Base-by-base conservation (phyloP, 306 rosid genomes). In the Gillenia trifoliata region DNA sequence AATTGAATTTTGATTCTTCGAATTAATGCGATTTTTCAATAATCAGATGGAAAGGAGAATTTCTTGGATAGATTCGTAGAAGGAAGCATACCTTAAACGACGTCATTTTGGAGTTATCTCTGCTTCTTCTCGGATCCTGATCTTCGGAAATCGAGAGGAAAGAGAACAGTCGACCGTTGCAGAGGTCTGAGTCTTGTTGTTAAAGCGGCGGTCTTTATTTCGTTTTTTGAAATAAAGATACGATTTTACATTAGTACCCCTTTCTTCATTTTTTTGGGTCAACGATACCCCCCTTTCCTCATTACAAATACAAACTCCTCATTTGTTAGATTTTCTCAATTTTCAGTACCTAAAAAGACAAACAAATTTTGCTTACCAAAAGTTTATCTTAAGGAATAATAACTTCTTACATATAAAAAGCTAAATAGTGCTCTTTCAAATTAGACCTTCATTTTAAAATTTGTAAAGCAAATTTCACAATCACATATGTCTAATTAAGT, bases 81-180 rank as follows among this genome's bases (percentile, higher is more conserved):
- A 45, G 25, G 40, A 57, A 17, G 9, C 36, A 13, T 66, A 79
- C 82, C 82, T 79, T 79, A 11, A 67, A n/a, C 22, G 82, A 79
- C 57, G 74, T 31, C 82, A 79, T 79, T 67, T 45, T 36, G 41
- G 12, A 5, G 5, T 1, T 17, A 23, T 72, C 12, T 15, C 30
- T 7, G 10, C 20, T 8, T 36, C 15, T 52, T 56, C 38, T 30
- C n/a, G 71, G 55, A 29, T 36, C 31, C 69, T 10, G 49, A 45
- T 77, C 62, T 36, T 73, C 28, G 26, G 22, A 63, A 64, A 40
- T 54, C 2, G 72, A 25, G n/a, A 29, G 76, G 60, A 55, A 41
- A 23, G 74, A 47, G 13, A 20, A 1, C 5, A 17, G 6, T 1
- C 19, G 68, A 40, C 64, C 68, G 50, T 41, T 72, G 36, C 0